A percentile compares a stretch with the other conserved stretches of the same genome.
phyloP scores from a whole-genome alignment of 345 rosid genomes.

The Turritis glabra region DNA sequence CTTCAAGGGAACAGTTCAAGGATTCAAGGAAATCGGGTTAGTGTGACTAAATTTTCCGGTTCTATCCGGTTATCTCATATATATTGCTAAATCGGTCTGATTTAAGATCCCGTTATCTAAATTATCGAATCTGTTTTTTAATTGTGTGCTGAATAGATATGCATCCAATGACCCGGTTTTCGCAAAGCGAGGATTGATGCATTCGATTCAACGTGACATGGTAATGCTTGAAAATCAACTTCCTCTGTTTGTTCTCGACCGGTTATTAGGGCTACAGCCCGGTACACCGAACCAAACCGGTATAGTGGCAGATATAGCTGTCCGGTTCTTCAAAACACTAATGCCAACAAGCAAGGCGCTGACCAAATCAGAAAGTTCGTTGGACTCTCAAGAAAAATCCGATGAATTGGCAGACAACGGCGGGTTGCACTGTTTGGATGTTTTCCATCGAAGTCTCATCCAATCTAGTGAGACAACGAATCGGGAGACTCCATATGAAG shows the following conservation, averaged over 20 bases:
- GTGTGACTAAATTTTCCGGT: neutral
- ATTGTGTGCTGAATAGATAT: conserved; percentile 32
- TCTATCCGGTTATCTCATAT: neutral
- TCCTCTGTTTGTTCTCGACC: conserved; percentile 62
- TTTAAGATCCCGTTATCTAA: no score
- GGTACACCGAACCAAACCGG: conserved; percentile 55
- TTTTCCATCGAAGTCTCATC: conserved; percentile 56
- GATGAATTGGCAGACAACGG: neutral
- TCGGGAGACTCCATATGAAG: conserved; percentile 36
- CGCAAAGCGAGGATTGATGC: conserved; percentile 54
- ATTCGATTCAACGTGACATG: conserved; percentile 76
- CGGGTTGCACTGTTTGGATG: conserved; percentile 50
- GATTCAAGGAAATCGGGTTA: conserved; percentile 53
- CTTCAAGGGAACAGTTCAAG: conserved; percentile 56
- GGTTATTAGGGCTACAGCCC: conserved; percentile 54
- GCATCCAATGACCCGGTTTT: conserved; percentile 64
- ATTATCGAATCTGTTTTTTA: neutral
- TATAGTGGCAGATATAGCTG: conserved; percentile 50
- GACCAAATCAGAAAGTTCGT: conserved; percentile 36
- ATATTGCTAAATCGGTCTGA: neutral
- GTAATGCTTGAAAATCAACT: conserved; percentile 76
- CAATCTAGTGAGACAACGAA: conserved; percentile 29
- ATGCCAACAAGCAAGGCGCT: conserved; percentile 72
- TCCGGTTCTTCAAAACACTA: conserved; percentile 64
- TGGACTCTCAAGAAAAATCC: neutral